Evolutionary conservation across 768 basidiomycete species (phyloP).

Genomic region (Psilocybe azurescens): DNA sequence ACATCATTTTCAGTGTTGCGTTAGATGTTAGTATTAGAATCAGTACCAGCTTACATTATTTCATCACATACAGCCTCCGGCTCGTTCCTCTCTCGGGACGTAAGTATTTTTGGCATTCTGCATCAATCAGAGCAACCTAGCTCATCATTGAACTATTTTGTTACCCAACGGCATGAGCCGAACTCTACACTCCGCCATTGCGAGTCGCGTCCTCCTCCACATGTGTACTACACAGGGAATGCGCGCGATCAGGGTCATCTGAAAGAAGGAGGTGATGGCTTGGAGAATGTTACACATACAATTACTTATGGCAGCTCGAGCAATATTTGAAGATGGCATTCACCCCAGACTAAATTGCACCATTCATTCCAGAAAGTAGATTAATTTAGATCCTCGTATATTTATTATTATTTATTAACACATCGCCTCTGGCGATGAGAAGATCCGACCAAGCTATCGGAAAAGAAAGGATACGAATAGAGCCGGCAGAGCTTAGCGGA

Average conservation of each 20-base stretch:
- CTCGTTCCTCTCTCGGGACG: background rate
- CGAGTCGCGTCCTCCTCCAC: background rate
- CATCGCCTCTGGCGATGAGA: too few species aligned
- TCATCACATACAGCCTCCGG: background rate
- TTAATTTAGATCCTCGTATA: too few species aligned
- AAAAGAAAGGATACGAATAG: too few species aligned
- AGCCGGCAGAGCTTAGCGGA: too few species aligned
- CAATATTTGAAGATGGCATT: too few species aligned
- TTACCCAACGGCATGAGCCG: background rate
- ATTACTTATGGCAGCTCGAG: too few species aligned
- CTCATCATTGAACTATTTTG: background rate
- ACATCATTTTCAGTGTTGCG: background rate
- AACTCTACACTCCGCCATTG: background rate
- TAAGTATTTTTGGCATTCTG: background rate
- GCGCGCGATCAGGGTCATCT: background rate
- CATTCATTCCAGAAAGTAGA: too few species aligned
- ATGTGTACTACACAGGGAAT: background rate
- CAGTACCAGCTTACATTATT: background rate
- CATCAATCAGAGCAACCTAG: background rate
- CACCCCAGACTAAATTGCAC: too few species aligned
- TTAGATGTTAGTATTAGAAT: background rate
- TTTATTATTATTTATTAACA: too few species aligned
- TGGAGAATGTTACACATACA: too few species aligned
- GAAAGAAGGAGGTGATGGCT: too few species aligned
- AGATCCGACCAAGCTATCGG: too few species aligned